Conservation (phyloP, 805 yeast species). For the Pichia kluyveri region DNA sequence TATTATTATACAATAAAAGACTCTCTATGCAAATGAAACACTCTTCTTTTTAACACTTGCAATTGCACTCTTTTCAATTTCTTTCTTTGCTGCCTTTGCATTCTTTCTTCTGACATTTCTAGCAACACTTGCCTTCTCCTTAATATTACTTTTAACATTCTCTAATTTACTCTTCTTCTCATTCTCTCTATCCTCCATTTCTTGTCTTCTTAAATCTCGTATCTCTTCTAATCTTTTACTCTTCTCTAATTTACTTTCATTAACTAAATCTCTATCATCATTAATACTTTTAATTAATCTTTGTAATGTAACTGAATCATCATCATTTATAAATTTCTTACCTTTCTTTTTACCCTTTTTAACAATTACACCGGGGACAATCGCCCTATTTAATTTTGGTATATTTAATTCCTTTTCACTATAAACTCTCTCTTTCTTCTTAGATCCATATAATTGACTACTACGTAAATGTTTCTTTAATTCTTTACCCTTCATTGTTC, state of each 20-base stretch:
- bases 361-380: conserved; percentile 72
- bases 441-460: conserved; percentile 60
- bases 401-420: conserved; percentile 72
- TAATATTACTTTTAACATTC: conserved; percentile 68
- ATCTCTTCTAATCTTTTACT: conserved; percentile 84
- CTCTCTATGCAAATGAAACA: conserved; percentile 39
- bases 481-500: conserved; percentile 38
- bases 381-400: conserved; percentile 74
- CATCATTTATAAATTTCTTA: conserved; percentile 66
- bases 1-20: too few species aligned
- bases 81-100: conserved; percentile 25
- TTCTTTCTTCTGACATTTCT: conserved; percentile 60
- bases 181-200: conserved; percentile 76
- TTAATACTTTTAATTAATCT: conserved; percentile 74
- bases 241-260: conserved; percentile 85
- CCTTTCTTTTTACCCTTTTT: conserved; percentile 80
- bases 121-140: conserved; percentile 61
- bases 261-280: conserved; percentile 66
- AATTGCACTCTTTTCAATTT: conserved; percentile 14
- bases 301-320: conserved; percentile 51
- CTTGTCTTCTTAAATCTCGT: conserved; percentile 77
- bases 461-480: conserved; percentile 61
- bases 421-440: conserved; percentile 46
- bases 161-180: conserved; percentile 62
- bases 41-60: conserved; percentile 29